Base-by-base conservation (phyloP, 352 stramenopile genomes). In the Globisporangium barbulae region DNA sequence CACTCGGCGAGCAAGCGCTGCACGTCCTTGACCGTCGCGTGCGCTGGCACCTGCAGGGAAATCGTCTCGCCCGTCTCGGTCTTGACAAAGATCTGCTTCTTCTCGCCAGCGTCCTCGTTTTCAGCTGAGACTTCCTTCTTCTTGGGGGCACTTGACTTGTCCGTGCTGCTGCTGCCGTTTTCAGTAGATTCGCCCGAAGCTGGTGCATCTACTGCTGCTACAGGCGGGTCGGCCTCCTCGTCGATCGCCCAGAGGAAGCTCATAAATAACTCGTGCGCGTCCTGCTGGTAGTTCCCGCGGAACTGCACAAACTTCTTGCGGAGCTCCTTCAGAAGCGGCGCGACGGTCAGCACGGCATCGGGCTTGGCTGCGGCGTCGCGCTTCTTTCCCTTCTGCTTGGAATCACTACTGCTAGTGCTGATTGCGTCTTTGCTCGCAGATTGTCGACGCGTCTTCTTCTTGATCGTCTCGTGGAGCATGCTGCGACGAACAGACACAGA, bases 241-340 rank as follows among this genome's bases (percentile, higher is more conserved):
- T 92, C 83, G 41, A 92, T 83, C n/a, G 77, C 76, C 79, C 79
- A 97, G 19, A 99, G 69, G 9, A 99, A 78, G 63, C 89, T 97
- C 8, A 78, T 74, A 10, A 99, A 86, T 0, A 99, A 68, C 70
- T 99, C 98, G 67, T 99, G 94, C 6, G 94, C 89, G 68, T 99
- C 97, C 52, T 99, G 97, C 78, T 99, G 97, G 49, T 96, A 87
- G 67, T 90, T 83, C 2, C 96, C 96, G n/a, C 78, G 72, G 68
- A 99, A 99, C 28, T 93, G 88, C 5, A 85, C 78, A 70, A 98
- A 98, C 35, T 91, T 90, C 25, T 83, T 85, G 5, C 83, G 78
- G 47, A 92, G 76, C 31, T 81, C 82, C 53, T 83, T 89, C 19
- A 92, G 73, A 21, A 92, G 41, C 13, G 80, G 80, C 13, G 76